Evolutionary conservation across 768 basidiomycete genomes (phyloP).

Genomic region (Mycena galericulata): DNA sequence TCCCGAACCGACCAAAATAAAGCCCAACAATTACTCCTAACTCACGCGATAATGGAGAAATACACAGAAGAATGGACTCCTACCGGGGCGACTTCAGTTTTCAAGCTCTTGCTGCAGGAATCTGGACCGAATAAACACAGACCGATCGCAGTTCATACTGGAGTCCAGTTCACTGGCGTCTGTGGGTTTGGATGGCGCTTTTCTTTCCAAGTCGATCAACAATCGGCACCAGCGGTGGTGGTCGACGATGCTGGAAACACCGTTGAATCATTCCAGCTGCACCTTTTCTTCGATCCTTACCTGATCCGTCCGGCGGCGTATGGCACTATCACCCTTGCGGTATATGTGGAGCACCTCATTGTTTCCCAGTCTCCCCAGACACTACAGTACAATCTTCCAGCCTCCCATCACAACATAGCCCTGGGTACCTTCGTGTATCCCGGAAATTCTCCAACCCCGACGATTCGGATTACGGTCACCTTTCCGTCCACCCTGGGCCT

Average conservation of each 20-base stretch:
- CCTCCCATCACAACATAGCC: neutral
- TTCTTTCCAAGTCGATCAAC: constrained; percentile 1
- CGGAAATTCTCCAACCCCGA: neutral
- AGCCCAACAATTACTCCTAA: too few relatives aligned
- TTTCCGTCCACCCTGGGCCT: constrained; percentile 13
- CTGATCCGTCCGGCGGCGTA: constrained; percentile 8
- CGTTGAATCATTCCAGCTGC: constrained; percentile 19
- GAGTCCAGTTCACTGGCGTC: constrained; percentile 10
- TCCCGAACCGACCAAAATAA: too few relatives aligned
- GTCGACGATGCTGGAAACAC: constrained; percentile 24
- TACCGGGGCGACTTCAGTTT: neutral
- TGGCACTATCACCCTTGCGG: constrained; percentile 7
- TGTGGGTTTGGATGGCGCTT: constrained; percentile 34
- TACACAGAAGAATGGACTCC: constrained; percentile 15
- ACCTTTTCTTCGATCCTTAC: constrained; percentile 21
- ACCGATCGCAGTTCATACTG: neutral
- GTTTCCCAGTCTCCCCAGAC: neutral
- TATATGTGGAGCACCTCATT: constrained; percentile 19
- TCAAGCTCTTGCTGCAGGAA: neutral
- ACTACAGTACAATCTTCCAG: neutral
- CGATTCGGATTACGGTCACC: neutral
- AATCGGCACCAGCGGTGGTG: constrained; percentile 17
- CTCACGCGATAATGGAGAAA: too few relatives aligned
- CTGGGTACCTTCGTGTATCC: constrained; percentile 14
- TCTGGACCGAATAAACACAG: neutral